Evolutionary conservation across 352 stramenopile species (phyloP), one percentile per base, ranked within the genome.

Genomic region (Chrysophaeum taylorii): DNA sequence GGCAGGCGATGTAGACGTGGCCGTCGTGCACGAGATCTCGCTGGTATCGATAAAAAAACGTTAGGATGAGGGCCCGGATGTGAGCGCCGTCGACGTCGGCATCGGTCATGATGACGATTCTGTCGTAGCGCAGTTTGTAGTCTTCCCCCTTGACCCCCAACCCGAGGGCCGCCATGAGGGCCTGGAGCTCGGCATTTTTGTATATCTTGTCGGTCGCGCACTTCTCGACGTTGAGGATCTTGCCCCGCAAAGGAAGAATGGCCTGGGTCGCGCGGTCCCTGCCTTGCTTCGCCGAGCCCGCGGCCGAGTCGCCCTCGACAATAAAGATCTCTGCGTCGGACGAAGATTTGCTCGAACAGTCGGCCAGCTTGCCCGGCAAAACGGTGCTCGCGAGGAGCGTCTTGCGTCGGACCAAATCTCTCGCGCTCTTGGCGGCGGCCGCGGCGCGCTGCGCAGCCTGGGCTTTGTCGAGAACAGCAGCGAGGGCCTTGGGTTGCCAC

Each of bases 141-240:
- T 83, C 75, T 0, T 75, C 70, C 29, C 80, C 81, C 53, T 88
- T 88, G 27, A 90, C 78, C 25, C 83, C 84, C 43, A 92, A 74
- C 2, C 86, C 86, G 37, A 90, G 73, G 12, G 86, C 86, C 29
- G 79, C 86, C 67, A 92, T 90, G 5, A 92, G 70, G 23, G 82
- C 79, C 73, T 90, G 83, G 42, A 90, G 74, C 71, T 90, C 83
- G 38, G 60, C 72, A 68, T 89, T 89, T 71, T 90, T 80, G 75
- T 91, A 91, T 69, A 92, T 92, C 64, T 75, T 82, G 71, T 90
- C 85, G 0, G 80, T 71, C 25, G 83, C 77, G 27, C 80, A 84
- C 48, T 86, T 84, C 79, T 92, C 86, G 76, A 92, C 89, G 75
- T 92, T 92, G 41, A 92, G 74, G 69, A 92, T 91, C 75, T 92